Base-by-base conservation (phyloP, 169 alveolate genomes). In the Cryptosporidium meleagridis region DNA sequence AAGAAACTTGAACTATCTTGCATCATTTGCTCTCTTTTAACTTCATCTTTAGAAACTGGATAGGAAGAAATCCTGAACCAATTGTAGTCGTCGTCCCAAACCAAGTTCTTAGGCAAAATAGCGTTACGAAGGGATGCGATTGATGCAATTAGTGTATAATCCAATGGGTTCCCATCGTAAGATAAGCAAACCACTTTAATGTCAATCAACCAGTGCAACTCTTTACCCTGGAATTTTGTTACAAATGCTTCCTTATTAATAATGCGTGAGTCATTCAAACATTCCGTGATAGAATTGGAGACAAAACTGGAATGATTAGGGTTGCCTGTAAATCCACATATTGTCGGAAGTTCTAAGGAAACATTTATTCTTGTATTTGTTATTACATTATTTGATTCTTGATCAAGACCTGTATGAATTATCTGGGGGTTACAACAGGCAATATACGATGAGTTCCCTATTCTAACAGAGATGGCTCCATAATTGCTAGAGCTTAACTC, bases 161-260 rank as follows among this genome's bases (percentile, higher is more conserved):
- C 89, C 18, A 80, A 29, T 48, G 89, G 37, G 55, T 80, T 80
- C 7, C 89, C 89, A 65, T 80, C 89, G 59, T 80, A 80, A 14
- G 89, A 80, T 12, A 80, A 26, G 52, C 89, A 80, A 45, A 80
- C 89, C 14, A 80, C 70, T 4, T 80, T 44, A 26, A 80, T 62
- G 26, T 80, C 23, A 26, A 80, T 61, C 18, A 80, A 16, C 89
- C 89, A 80, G 41, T 62, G 75, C n/a, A 80, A 5, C 29, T 80
- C 89, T 26, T 62, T 80, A 37, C 62, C 65, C 55, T 65, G 39
- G 44, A 39, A 18, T 33, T 21, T 67, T 5, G 89, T 44, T 33
- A 26, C 21, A 9, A 80, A 80, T 8, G 75, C 73, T 8, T 59
- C 80, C 67, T 80, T 62, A 39, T 80, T 80, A 33, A 80, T 37